Conservation (phyloP, 495 filamentous ascomycete genomes). For the Penicillium ucsense region DNA sequence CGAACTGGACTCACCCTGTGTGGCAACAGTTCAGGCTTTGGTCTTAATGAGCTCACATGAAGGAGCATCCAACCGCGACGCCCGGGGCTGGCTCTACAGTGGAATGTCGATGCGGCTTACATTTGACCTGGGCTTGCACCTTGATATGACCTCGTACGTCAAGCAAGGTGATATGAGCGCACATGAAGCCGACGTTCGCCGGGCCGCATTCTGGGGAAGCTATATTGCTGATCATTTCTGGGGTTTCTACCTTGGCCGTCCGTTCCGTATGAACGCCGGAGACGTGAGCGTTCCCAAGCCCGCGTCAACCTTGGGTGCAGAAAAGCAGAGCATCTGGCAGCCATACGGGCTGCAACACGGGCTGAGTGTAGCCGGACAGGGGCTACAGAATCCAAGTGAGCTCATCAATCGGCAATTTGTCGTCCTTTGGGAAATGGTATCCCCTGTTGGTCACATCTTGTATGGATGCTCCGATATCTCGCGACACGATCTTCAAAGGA, state of each 20-base stretch:
- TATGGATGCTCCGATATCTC: constrained; percentile 39
- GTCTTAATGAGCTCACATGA: constrained; percentile 41
- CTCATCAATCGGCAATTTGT: constrained; percentile 37
- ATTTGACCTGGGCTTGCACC: constrained; percentile 39
- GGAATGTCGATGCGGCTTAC: constrained; percentile 45
- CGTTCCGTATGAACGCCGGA: constrained; percentile 38
- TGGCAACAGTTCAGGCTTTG: constrained; percentile 42
- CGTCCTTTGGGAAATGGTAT: constrained; percentile 40
- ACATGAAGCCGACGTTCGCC: constrained; percentile 35
- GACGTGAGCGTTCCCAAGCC: constrained; percentile 37
- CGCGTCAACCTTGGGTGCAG: constrained; percentile 22
- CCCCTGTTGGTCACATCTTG: constrained; percentile 40
- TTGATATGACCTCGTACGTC: constrained; percentile 40
- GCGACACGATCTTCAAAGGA: constrained; percentile 34
- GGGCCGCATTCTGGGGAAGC: constrained; percentile 41
- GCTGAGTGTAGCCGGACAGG: constrained; percentile 9
- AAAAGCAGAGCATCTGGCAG: constrained; percentile 32
- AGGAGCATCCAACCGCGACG: constrained; percentile 36
- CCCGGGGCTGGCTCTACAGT: constrained; percentile 43
- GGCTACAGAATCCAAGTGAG: constrained; percentile 29
- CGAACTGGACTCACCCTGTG: constrained; percentile 40
- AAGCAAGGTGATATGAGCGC: constrained; percentile 32
- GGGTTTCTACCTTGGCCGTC: constrained; percentile 40
- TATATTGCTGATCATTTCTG: constrained; percentile 42
- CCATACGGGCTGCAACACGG: constrained; percentile 31